Percentiles rank a stretch among this genome's conserved stretches.
These are phyloP conservation scores for Agrostemma githago DNA, from an alignment of 148 eudicot species.

Conservation along the genomic window DNA sequence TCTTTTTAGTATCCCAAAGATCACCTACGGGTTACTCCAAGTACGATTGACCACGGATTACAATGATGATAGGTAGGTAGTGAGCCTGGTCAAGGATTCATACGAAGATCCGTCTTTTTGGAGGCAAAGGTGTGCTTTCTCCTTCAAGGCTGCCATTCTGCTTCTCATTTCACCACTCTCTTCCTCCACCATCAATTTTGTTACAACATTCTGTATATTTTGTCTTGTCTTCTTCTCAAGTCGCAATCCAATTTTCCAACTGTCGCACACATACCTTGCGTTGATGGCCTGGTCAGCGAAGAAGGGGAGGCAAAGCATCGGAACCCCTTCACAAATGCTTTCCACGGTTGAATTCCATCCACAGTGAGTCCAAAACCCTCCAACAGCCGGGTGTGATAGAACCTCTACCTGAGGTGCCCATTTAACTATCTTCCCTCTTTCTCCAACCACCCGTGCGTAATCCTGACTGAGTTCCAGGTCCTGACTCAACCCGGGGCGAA, in stretches of 20 bases:
- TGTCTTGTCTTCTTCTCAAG: constrained; percentile 35
- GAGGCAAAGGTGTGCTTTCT: constrained; percentile 28
- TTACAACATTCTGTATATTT: constrained; percentile 32
- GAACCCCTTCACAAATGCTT: constrained; percentile 55
- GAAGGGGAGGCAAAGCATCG: constrained; percentile 53
- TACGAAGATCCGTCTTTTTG: constrained; percentile 35
- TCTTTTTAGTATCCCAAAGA: no score
- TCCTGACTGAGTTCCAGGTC: constrained; percentile 12
- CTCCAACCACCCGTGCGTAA: constrained; percentile 16
- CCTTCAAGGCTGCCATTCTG: constrained; percentile 29
- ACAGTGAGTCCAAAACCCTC: constrained; percentile 58
- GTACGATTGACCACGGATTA: neutral
- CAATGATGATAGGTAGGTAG: constrained; percentile 19
- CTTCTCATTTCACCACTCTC: constrained; percentile 45
- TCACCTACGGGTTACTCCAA: no score
- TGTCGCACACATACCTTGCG: constrained; percentile 36
- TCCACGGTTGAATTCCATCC: constrained; percentile 69
- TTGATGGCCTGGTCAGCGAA: constrained; percentile 45
- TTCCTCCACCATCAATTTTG: constrained; percentile 38
- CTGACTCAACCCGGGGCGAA: constrained; percentile 25
- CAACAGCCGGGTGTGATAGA: constrained; percentile 44
- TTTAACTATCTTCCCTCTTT: constrained; percentile 35
- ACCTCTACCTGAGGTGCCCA: constrained; percentile 56
- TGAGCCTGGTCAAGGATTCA: constrained; percentile 30
- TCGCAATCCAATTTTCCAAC: constrained; percentile 42